These are phyloP conservation scores for Fusarium sp. DNA, from an alignment of 2,329 filamentous ascomycete genomes.

Conservation along the genomic window DNA sequence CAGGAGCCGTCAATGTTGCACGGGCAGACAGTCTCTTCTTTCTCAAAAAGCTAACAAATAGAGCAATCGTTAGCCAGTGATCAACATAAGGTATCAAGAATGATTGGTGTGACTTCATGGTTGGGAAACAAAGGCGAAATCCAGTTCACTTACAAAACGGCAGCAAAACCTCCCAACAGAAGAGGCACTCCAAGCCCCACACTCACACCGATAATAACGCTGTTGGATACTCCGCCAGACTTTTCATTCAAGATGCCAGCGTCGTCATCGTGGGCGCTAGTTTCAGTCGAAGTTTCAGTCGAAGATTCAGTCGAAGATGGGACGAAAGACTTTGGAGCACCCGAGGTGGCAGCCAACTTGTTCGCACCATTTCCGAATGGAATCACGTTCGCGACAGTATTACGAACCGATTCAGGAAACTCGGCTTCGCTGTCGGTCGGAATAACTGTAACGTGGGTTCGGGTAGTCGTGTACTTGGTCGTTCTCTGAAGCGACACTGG, in stretches of 20 bases:
- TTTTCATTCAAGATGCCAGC: constrained; percentile 24
- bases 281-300: not conserved
- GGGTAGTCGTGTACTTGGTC: constrained; percentile 51
- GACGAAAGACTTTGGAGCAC: constrained; percentile 56
- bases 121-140: not conserved
- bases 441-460: constrained; percentile 56
- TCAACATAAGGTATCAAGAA: not conserved
- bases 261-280: not conserved
- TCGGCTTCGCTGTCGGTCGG: constrained; percentile 46
- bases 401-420: not conserved
- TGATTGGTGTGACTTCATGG: not conserved
- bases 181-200: constrained; percentile 59
- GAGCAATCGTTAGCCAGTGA: not conserved
- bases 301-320: not conserved
- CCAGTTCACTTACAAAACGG: constrained; percentile 48
- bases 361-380: constrained; percentile 58
- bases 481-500: constrained; percentile 63
- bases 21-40: not conserved
- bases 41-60: not conserved
- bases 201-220: constrained; percentile 61
- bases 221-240: constrained; percentile 54
- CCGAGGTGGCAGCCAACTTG: constrained; percentile 44
- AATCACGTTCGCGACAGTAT: constrained; percentile 28
- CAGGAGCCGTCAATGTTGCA: not conserved
- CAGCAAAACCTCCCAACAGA: constrained; percentile 47